Evolutionary conservation across 1,139 yeast genomes (phyloP).

Genomic region (Hanseniaspora gamundiae): DNA sequence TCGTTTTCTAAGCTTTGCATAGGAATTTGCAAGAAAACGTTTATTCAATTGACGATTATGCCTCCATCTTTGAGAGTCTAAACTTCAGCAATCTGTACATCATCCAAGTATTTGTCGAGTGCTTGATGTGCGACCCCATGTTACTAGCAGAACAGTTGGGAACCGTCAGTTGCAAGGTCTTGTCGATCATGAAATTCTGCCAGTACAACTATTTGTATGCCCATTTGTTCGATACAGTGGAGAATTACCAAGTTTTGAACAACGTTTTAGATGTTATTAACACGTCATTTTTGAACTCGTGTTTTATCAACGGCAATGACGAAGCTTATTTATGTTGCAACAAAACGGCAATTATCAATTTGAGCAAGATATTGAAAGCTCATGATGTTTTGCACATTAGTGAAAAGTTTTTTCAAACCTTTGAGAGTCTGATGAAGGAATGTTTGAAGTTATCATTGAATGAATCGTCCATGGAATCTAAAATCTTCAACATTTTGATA

Average conservation of each 20-base stretch:
- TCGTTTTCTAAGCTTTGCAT: not conserved
- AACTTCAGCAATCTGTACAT: conserved; percentile 24
- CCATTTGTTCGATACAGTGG: conserved; percentile 18
- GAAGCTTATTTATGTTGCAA: conserved; percentile 10
- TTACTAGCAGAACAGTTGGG: conserved; percentile 2
- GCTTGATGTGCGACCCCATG: conserved; percentile 5
- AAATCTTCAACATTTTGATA: conserved; percentile 13
- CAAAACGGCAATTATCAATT: conserved; percentile 13
- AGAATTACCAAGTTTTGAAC: conserved; percentile 10
- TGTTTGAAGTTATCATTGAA: not conserved
- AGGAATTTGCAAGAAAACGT: conserved; percentile 7
- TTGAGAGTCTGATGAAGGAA: conserved; percentile 3
- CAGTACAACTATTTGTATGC: conserved; percentile 17
- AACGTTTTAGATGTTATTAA: conserved; percentile 16
- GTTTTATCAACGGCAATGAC: conserved; percentile 8
- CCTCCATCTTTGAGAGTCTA: conserved; percentile 12
- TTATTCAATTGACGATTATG: conserved; percentile 7
- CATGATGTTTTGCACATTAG: conserved; percentile 12
- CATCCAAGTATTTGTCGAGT: conserved; percentile 18
- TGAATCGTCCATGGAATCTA: not conserved
- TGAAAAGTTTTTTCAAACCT: conserved; percentile 10
- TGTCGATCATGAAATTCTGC: conserved; percentile 14
- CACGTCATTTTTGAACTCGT: conserved; percentile 16
- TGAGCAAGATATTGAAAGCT: conserved; percentile 11
- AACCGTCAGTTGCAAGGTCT: conserved; percentile 11